phyloP scores from a whole-genome alignment of 1,139 yeast genomes.

The Saccharomyces hybrid region DNA sequence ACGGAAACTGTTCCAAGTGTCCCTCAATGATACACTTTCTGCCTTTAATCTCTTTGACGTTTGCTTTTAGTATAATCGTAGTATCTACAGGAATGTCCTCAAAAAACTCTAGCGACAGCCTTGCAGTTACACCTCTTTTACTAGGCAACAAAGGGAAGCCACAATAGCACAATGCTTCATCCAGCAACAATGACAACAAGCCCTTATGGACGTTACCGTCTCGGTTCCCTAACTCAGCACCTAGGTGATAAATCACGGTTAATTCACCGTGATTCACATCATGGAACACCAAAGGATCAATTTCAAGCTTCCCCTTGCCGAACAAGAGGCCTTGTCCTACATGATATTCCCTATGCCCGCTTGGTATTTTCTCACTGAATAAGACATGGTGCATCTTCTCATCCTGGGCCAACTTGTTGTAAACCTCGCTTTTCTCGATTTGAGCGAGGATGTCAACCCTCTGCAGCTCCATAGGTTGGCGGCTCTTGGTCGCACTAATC shows the following conservation, averaged over 20 bases:
- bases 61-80: constrained; percentile 60
- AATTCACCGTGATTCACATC: constrained; percentile 43
- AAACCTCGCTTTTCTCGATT: constrained; percentile 13
- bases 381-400: constrained; percentile 13
- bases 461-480: constrained; percentile 16
- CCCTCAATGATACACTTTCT: constrained; percentile 77
- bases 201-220: constrained; percentile 80
- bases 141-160: constrained; percentile 84
- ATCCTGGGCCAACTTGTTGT: constrained; percentile 12
- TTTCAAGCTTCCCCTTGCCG: constrained; percentile 54
- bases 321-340: constrained; percentile 60
- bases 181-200: constrained; percentile 69
- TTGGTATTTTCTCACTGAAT: constrained; percentile 42
- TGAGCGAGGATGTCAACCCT: constrained; percentile 21
- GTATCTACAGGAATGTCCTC: constrained; percentile 61
- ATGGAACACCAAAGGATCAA: constrained; percentile 57
- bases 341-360: constrained; percentile 53
- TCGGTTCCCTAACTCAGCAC: constrained; percentile 53
- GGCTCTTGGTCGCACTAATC: constrained; percentile 1
- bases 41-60: constrained; percentile 61
- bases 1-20: constrained; percentile 42
- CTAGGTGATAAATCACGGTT: constrained; percentile 62
- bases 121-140: constrained; percentile 86
- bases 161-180: constrained; percentile 79
- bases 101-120: constrained; percentile 55